Base-by-base conservation (phyloP, 2,329 filamentous ascomycete species). In the Laburnicola sp. region DNA sequence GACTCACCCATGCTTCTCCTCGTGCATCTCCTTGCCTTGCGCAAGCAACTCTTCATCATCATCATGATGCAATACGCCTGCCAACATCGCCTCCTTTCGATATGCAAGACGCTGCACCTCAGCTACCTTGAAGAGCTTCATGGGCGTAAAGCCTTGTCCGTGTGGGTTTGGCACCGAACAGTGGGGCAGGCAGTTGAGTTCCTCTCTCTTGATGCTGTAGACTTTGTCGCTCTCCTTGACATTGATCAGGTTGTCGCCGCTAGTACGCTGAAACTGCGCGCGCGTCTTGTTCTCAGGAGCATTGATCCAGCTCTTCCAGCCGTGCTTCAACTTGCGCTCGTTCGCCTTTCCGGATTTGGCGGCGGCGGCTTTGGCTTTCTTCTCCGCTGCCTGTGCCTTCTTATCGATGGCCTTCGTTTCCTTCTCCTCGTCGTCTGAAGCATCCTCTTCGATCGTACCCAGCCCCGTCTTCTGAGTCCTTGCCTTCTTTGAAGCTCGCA, bases 21-120 rank as follows among this genome's bases (percentile, higher is more conserved):
- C 38, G 38, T 16, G 28, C 25, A 27, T 11, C 9, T 22, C 36
- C 25, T 48, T 27, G 6, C 45, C 45, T n/a, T 10, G 16, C 22
- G 11, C 31, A 10, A 48, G 27, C 16, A 48, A 35, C n/a, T 48
- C 45, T 7, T 48, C 37, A 11, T 48, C 36, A 21, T 48, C 37
- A 21, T 48, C 37, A 9, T 41, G 27, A 11, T 35, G 27, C 1
- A 8, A 2, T 2, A 35, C 21, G 1, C 45, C 45, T 22, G 21
- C 25, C 1, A 48, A 28, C n/a, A 48, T 23, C 2, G 45, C 45
- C 10, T 41, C 21, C n/a, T 48, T 48, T 8, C 45, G 36, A 26
- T 41, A 48, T 4, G 45, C 45, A 6, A 48, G 30, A 10, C 22
- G 27, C 7, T 31, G 4, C 6, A 41, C 45, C 7, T 40, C 45